A percentile compares a stretch with the other conserved stretches of the same genome.
Evolutionary conservation across 208 protist genomes (phyloP).

Genomic region (Crithidia fasciculata): DNA sequence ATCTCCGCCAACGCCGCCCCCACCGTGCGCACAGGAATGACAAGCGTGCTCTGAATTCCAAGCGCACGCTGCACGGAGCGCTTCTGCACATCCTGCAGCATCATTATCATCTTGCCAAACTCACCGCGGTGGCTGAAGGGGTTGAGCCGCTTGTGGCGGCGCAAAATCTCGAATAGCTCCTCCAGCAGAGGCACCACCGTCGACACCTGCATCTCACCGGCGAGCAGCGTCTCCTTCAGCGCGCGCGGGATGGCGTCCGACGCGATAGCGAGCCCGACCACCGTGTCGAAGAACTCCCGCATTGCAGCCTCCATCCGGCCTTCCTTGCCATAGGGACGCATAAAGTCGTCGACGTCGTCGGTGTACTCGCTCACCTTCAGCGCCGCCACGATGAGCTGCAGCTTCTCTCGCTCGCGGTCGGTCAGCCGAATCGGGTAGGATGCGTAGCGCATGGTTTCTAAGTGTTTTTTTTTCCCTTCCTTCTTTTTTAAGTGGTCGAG

Average conservation of each 20-base stretch:
- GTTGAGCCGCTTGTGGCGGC: constrained; percentile 98
- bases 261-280: constrained; percentile 79
- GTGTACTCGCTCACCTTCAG: constrained; percentile 92
- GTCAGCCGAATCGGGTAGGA: constrained; percentile 66
- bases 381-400: constrained; percentile 86
- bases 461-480: constrained; percentile 1
- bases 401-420: constrained; percentile 80
- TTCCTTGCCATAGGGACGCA: constrained; percentile 55
- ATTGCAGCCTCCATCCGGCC: constrained; percentile 64
- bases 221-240: constrained; percentile 60
- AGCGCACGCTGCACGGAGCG: constrained; percentile 55
- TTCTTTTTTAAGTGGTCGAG: not conserved
- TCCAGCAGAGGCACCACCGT: constrained; percentile 76
- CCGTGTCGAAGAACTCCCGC: constrained; percentile 79
- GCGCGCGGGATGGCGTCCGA: constrained; percentile 68
- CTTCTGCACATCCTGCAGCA: constrained; percentile 94
- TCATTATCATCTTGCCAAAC: constrained; percentile 97
- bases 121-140: constrained; percentile 91
- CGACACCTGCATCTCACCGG: constrained; percentile 38
- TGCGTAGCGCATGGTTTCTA: constrained; percentile 21
- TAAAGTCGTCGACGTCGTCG: constrained; percentile 86
- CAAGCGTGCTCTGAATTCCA: constrained; percentile 53
- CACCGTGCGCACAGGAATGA: constrained; percentile 91
- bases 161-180: constrained; percentile 94
- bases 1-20: constrained; percentile 55